These are phyloP conservation scores for Phoma sp. DNA, from an alignment of 2,329 filamentous ascomycete genomes.

Conservation along the genomic window DNA sequence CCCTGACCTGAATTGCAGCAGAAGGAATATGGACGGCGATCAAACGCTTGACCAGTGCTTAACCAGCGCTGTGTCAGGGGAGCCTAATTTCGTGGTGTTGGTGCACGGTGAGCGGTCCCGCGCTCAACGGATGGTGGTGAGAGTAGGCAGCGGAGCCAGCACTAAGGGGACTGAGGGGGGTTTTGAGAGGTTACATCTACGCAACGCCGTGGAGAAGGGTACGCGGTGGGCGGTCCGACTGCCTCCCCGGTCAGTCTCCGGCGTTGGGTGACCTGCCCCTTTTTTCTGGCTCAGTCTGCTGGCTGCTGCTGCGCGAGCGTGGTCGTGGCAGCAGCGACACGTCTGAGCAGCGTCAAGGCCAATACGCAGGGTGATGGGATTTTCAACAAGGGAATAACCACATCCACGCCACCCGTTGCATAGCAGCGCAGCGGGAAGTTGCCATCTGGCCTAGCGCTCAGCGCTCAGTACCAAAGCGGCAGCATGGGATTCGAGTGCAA, in stretches of 20 bases:
- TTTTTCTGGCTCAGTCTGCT: slow-evolving; percentile 6
- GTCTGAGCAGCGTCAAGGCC: slow-evolving; percentile 4
- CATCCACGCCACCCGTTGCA: slow-evolving; percentile 26
- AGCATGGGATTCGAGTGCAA: slow-evolving; percentile 32
- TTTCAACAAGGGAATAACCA: slow-evolving; percentile 3
- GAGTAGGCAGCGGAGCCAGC: slow-evolving; percentile 28
- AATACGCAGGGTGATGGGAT: not conserved
- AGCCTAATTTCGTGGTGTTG: slow-evolving; percentile 40
- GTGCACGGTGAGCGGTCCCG: slow-evolving; percentile 20
- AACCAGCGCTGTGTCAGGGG: slow-evolving; percentile 39
- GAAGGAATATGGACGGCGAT: slow-evolving; percentile 47
- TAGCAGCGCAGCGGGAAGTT: slow-evolving; percentile 8
- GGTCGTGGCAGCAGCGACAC: slow-evolving; percentile 2
- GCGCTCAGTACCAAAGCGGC: slow-evolving; percentile 26
- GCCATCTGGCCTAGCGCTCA: slow-evolving; percentile 11
- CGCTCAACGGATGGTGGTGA: slow-evolving; percentile 27
- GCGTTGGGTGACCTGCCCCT: slow-evolving; percentile 13
- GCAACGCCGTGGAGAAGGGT: slow-evolving; percentile 33
- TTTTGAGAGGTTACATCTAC: slow-evolving; percentile 24
- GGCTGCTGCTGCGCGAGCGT: slow-evolving; percentile 5
- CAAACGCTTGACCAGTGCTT: slow-evolving; percentile 50
- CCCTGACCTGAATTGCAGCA: slow-evolving; percentile 22
- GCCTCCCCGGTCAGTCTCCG: slow-evolving; percentile 28
- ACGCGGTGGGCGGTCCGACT: slow-evolving; percentile 30
- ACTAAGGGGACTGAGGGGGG: slow-evolving; percentile 25